Conservation (phyloP, 176 grass and related monocot genomes). For the Luzula sylvatica region DNA sequence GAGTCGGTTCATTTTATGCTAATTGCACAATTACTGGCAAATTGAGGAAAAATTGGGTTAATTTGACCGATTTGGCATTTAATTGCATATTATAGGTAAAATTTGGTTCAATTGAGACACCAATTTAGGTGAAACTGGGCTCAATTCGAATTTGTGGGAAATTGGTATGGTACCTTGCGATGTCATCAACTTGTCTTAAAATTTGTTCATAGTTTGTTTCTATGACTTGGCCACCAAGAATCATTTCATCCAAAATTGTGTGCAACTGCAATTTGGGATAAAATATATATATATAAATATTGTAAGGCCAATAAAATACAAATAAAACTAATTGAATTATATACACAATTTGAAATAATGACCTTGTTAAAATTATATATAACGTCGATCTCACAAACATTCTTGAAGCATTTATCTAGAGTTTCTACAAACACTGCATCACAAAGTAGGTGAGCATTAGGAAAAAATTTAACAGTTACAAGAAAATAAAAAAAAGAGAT, state of each 20-base stretch:
- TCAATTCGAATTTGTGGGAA: too few relatives aligned
- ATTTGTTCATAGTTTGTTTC: constrained; percentile 84
- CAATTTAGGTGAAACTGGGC: too few relatives aligned
- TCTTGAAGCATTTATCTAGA: constrained; percentile 93
- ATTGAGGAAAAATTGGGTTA: not conserved
- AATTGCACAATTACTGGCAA: not conserved
- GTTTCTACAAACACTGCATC: constrained; percentile 90
- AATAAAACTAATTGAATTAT: too few relatives aligned
- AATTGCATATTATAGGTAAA: too few relatives aligned
- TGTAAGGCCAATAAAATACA: too few relatives aligned
- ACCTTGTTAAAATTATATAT: constrained; percentile 99
- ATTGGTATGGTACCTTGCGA: constrained; percentile 30
- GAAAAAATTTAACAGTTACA: too few relatives aligned
- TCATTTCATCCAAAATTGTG: constrained; percentile 91
- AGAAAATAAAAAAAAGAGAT: not conserved
- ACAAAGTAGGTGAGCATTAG: constrained; percentile 3
- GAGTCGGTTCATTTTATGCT: too few relatives aligned
- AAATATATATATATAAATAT: not conserved
- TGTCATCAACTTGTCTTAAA: constrained; percentile 65
- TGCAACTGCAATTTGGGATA: constrained; percentile 49
- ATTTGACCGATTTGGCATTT: too few relatives aligned
- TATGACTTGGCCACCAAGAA: constrained; percentile 75
- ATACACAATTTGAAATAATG: too few relatives aligned
- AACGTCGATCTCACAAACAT: constrained; percentile 89
- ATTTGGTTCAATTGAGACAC: too few relatives aligned